Base-by-base conservation (phyloP, 805 yeast species). In the Hanseniaspora vineae region DNA sequence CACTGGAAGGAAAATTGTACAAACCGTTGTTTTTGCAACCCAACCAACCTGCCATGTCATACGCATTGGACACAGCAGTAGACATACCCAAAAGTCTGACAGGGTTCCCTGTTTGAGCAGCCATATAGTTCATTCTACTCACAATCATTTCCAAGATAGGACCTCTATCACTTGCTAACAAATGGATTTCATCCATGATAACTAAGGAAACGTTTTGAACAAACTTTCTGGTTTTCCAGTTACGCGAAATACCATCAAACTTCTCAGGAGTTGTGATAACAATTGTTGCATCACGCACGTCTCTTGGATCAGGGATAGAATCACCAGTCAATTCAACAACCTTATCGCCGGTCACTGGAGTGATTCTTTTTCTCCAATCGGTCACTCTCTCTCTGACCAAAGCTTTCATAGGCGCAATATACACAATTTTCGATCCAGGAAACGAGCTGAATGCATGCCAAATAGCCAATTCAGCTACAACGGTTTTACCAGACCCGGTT, bases 401-500 rank as follows among this genome's bases (percentile, higher is more conserved):
- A 1, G 97, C 97, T 62, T 89, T 89, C 63, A 89, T 71, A 0
- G 97, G 97, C 0, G 96, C 96, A 39, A 88, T 90, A 58, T 88
- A 92, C 8, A 92, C 83, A 49, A 92, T 83, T 58, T 92, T 92
- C 1, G 86, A 77, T 11, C 80, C 77, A 0, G 97, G 96, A 49
- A 73, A 79, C 44, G 84, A 82, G 43, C 74, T 77, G 61, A 90
- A 84, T 0, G 98, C 97, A 61, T 88, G 90, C 97, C 97, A 92
- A 14, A 92, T 85, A 0, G 97, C 97, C 48, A 92, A 66, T 60
- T 92, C 99, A 0, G 97, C 96, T 31, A 94, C 97, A 33, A 92
- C 83, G 0, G 98, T 92, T 64, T 92, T 92, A 55, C 99, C 99
- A 0, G 97, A 90, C 20, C 98, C 98, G 2, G 98, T 92, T 2